Conservation (phyloP, 176 grass and related monocot genomes). For the Oropetium thomaeum region DNA sequence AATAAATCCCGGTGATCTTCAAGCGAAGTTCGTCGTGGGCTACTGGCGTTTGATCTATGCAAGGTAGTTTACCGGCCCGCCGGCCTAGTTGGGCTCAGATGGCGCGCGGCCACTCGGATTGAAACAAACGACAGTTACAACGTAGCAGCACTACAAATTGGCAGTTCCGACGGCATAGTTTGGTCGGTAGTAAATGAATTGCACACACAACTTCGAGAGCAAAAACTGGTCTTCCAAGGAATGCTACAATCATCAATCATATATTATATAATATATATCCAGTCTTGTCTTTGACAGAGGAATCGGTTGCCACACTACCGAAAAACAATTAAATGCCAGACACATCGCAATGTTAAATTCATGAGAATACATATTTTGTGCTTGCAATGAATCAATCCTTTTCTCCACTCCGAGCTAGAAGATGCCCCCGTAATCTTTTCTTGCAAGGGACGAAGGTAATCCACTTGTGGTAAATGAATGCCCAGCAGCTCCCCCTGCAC, state of each 20-base stretch:
- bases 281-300: slow-evolving; percentile 10
- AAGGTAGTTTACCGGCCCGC: neutral
- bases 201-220: neutral
- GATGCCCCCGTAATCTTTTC: slow-evolving; percentile 69
- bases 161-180: neutral
- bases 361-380: slow-evolving; percentile 37
- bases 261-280: slow-evolving; percentile 33
- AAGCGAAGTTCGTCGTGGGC: neutral
- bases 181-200: neutral
- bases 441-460: slow-evolving; percentile 38
- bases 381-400: slow-evolving; percentile 52
- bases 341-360: slow-evolving; percentile 28
- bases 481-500: slow-evolving; percentile 41
- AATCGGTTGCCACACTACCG: slow-evolving; percentile 24
- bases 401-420: slow-evolving; percentile 29
- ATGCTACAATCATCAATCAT: slow-evolving; percentile 27
- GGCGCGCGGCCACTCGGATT: no score
- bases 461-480: slow-evolving; percentile 48
- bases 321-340: slow-evolving; percentile 22
- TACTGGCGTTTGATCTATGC: neutral
- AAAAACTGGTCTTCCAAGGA: neutral
- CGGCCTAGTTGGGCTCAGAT: neutral
- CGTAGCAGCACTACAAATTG: neutral
- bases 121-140: no score
- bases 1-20: neutral